Base-by-base conservation (phyloP, 2,329 filamentous ascomycete genomes). In the Lecanicillium sp. region DNA sequence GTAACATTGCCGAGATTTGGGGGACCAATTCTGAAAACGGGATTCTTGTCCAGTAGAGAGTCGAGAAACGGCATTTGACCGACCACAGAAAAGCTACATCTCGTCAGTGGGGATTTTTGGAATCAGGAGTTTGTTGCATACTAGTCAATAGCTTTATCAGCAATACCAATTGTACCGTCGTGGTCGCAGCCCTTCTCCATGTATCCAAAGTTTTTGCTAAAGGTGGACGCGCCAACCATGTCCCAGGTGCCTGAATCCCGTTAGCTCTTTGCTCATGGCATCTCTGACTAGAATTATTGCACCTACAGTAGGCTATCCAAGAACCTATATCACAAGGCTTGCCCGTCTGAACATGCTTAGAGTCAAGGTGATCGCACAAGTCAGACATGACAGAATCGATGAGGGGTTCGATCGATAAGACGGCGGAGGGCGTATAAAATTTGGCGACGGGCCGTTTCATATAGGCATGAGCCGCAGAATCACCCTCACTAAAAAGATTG, bases 161-260 rank as follows among this genome's bases (percentile, higher is more conserved):
- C 48, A 8, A 46, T 48, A 12, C 39, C 43, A 5, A 68, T 58
- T 22, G 59, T 65, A 4, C 55, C 57, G 25, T 60, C 56, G 45
- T 62, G 52, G 42, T 68, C 65, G 9, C 44, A 44, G 3, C 57
- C 52, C 4, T 57, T 50, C 17, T 65, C 50, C 14, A 69, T 51
- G 43, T 66, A 69, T 9, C 65, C 64, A 30, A 68, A 59, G 29
- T 55, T 56, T 12, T 58, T 50, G 29, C 61, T 59, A 29, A 66
- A 69, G 14, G 60, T 63, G 14, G 67, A 47, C 29, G 61, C 56
- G 17, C 64, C 64, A 37, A 68, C 59, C 4, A 66, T 57, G 43
- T 69, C 65, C 52, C 62, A 66, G 4, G 60, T 49, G 36, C 47
- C 54, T 56, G 22, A 18, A 6, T 17, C 10, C 18, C 8, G 17